A percentile compares a stretch with the other conserved stretches of the same genome.
These are phyloP conservation scores for Centrapalus pauciflorus DNA, from an alignment of 129 eudicot genomes.

Conservation along the genomic window DNA sequence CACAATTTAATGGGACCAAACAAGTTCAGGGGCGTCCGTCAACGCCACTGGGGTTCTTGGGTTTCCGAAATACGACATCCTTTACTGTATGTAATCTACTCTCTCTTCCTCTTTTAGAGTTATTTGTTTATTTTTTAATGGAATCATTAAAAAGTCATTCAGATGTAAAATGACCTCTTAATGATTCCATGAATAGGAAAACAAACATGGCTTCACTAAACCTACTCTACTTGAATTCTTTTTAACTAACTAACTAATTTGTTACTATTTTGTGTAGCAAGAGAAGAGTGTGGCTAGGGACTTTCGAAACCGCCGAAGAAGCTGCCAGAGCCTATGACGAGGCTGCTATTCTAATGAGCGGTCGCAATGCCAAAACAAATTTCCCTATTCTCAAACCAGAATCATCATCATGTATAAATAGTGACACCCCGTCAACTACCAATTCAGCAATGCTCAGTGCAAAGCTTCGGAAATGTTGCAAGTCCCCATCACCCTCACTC, in stretches of 20 bases:
- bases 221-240: too few species aligned
- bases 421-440: not conserved
- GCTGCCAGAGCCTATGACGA: conserved; percentile 90
- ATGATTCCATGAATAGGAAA: too few species aligned
- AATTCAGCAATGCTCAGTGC: conserved; percentile 56
- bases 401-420: not conserved
- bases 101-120: not conserved
- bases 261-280: conserved; percentile 40
- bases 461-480: conserved; percentile 73
- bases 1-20: conserved; percentile 39
- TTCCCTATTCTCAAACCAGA: conserved; percentile 41
- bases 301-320: conserved; percentile 93
- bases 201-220: too few species aligned
- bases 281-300: conserved; percentile 93
- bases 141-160: too few species aligned
- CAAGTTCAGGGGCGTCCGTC: conserved; percentile 96
- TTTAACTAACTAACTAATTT: not conserved
- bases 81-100: conserved; percentile 50
- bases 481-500: conserved; percentile 74
- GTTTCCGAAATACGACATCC: conserved; percentile 99
- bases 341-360: conserved; percentile 88
- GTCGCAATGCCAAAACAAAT: conserved; percentile 83
- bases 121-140: too few species aligned
- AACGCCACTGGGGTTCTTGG: conserved; percentile 99
- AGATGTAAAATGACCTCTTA: too few species aligned